Base-by-base conservation (phyloP, 495 filamentous ascomycete species). In the Astrothelium macrocarpum region DNA sequence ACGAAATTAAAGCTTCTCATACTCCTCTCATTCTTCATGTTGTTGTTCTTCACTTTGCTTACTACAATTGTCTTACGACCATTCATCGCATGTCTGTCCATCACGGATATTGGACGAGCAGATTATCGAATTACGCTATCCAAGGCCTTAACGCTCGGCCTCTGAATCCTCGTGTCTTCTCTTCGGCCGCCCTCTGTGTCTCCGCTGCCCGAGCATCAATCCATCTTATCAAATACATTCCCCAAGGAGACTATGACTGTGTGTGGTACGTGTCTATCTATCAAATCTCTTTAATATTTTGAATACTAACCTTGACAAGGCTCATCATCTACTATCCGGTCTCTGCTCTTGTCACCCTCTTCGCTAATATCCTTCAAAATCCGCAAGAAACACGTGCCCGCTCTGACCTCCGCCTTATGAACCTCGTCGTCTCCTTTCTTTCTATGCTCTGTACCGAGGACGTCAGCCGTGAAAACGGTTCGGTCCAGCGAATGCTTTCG, bases 11-110 rank as follows among this genome's bases (percentile, higher is more conserved):
- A 74, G 86, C 90, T 3, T 84, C 87, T 0, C 90, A 97, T 71
- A 91, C 89, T 1, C 91, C 93, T 10, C 80, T 97, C 28, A 87
- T 98, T 36, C 79, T 98, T 1, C 95, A 97, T 65, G 83, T 98
- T 64, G 90, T 94, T 59, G 87, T 95, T 69, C 76, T 98, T 45
- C 94, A 97, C 71, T 96, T 97, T 71, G 85, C 90, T 34, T 98
- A 98, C 76, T 97, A 98, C 78, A 98, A 97, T 72, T 95, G 90
- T 69, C 79, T 98, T 62, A 97, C 92, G 16, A 98, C 94, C 1
- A 96, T 98, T 61, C 94, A 98, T 76, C 90, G 94, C 26, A 97
- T 97, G 94, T 95, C 90, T 3, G 86, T 97, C 59, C 94, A 98
- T 73, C 95, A 97, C 71, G 94, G 94, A 1, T 97, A 96, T 77